phyloP scores from a whole-genome alignment of 139 green algal genomes.

The Chara braunii region DNA sequence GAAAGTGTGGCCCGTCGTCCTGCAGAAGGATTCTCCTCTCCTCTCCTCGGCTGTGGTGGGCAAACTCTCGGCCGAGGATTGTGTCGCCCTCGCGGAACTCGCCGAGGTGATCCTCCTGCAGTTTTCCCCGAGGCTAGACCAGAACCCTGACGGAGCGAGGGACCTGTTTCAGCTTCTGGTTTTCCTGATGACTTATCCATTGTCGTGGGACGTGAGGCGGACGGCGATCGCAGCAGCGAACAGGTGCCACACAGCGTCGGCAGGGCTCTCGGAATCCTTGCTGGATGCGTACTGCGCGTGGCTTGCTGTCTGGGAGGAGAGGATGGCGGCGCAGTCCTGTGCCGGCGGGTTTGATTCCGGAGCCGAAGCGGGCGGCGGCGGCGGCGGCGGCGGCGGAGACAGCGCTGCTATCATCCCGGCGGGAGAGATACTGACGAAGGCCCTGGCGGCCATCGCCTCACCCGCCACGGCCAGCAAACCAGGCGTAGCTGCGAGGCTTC shows the following conservation, averaged over 20 bases:
- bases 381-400: constrained; percentile 3
- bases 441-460: too few relatives aligned
- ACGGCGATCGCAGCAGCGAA: neutral
- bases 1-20: constrained; percentile 34
- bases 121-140: neutral
- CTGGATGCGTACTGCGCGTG: constrained; percentile 28
- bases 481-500: constrained; percentile 6
- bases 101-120: constrained; percentile 18
- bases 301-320: constrained; percentile 23
- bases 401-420: too few relatives aligned
- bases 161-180: constrained; percentile 28
- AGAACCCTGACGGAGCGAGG: too few relatives aligned
- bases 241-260: constrained; percentile 5
- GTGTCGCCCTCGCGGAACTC: constrained; percentile 11
- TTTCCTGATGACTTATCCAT: constrained; percentile 23
- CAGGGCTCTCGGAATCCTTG: constrained; percentile 14
- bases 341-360: neutral
- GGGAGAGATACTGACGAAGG: too few relatives aligned
- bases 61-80: constrained; percentile 12
- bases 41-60: constrained; percentile 22
- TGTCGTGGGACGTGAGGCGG: constrained; percentile 12
- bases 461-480: too few relatives aligned
- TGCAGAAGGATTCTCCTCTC: constrained; percentile 36
- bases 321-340: neutral
- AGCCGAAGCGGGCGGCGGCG: constrained; percentile 9